Conservation (phyloP, 768 basidiomycete genomes). For the Tulasnella sp. region DNA sequence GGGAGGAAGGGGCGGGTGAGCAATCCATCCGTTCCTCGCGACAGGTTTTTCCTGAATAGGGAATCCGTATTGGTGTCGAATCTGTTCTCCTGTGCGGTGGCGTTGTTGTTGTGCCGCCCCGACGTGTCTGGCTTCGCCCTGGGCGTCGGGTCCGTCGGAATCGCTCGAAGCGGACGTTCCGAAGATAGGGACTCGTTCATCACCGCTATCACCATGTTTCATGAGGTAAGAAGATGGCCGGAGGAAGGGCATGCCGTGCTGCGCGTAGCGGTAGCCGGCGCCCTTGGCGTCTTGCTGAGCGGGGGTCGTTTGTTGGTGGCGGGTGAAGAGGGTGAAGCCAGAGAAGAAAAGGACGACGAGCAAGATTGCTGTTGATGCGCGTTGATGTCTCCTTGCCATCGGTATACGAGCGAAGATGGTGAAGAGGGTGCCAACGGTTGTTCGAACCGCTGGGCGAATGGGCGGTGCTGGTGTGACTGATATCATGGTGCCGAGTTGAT, state of each 20-base stretch:
- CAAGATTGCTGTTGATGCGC: constrained; percentile 7
- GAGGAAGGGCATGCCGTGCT: constrained; percentile 4
- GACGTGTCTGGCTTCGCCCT: background rate
- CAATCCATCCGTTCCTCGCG: background rate
- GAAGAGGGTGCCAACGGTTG: constrained; percentile 10
- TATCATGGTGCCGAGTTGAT: background rate
- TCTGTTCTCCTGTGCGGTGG: background rate
- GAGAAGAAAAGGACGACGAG: constrained; percentile 19
- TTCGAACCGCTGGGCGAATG: constrained; percentile 2
- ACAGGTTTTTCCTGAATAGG: background rate
- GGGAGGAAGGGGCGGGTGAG: constrained; percentile 36
- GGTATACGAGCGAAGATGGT: background rate
- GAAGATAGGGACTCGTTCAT: background rate
- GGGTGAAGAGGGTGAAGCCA: constrained; percentile 11
- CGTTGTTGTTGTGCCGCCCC: background rate
- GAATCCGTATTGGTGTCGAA: background rate
- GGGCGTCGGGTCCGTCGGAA: background rate
- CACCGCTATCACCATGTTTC: background rate
- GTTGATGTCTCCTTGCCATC: constrained; percentile 9
- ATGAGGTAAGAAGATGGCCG: constrained; percentile 5
- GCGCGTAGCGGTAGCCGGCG: background rate
- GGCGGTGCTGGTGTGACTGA: background rate
- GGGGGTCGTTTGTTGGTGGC: background rate
- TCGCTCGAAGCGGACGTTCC: background rate
- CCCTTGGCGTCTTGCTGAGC: background rate